Percentiles rank a stretch among this genome's conserved stretches.
These are phyloP conservation scores for Phytopythium chamaehyphon DNA, from an alignment of 352 stramenopile species.

Conservation along the genomic window DNA sequence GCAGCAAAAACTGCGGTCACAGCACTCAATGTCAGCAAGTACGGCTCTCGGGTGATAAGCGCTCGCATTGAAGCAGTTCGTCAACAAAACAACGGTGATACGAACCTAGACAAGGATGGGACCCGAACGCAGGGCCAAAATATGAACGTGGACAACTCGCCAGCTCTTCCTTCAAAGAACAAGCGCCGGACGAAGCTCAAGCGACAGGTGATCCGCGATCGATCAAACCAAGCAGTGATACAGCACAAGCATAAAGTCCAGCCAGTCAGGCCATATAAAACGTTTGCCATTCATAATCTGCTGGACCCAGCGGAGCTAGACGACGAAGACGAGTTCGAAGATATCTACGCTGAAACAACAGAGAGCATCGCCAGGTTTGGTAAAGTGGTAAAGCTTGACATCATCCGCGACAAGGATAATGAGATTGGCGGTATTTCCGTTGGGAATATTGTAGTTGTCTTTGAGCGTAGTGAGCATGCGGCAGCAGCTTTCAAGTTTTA, in stretches of 20 bases:
- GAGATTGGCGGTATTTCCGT: background rate
- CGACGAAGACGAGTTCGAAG: slow-evolving; percentile 4
- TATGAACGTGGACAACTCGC: background rate
- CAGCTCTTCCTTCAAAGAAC: background rate
- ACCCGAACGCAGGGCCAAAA: no score
- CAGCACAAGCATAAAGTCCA: background rate
- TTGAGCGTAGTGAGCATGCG: background rate
- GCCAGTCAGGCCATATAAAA: background rate
- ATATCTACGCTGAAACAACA: background rate
- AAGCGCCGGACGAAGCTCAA: slow-evolving; percentile 5
- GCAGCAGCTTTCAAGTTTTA: slow-evolving; percentile 1
- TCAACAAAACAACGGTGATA: no score
- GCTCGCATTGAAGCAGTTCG: background rate
- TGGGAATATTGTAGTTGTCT: background rate
- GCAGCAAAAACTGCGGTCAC: background rate
- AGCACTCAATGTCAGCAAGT: background rate
- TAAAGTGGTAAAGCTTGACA: background rate
- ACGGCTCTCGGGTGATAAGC: background rate
- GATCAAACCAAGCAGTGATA: background rate
- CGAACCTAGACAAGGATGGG: no score
- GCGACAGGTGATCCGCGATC: background rate
- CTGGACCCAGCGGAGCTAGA: slow-evolving; percentile 4
- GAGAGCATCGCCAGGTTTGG: background rate
- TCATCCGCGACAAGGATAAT: background rate
- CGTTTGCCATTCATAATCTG: slow-evolving; percentile 2